phyloP scores from a whole-genome alignment of 164 flowering plant species.

The Annona cherimola region DNA sequence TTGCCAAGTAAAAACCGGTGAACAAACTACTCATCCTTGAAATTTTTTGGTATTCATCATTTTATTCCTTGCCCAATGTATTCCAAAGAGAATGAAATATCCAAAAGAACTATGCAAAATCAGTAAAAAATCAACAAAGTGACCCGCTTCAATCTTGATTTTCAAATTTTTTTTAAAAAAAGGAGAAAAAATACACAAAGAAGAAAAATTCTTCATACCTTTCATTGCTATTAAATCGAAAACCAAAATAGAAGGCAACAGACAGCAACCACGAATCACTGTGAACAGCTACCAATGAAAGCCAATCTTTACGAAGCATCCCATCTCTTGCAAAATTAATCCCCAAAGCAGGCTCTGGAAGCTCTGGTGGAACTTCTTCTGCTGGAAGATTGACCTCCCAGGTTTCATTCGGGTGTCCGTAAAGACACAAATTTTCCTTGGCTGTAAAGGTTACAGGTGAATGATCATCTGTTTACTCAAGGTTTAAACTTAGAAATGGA shows the following conservation, averaged over 20 bases:
- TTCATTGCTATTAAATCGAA: constrained; percentile 77
- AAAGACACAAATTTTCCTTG: constrained; percentile 84
- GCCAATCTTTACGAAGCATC: constrained; percentile 90
- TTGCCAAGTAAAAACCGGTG: neutral
- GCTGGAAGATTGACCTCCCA: constrained; percentile 94
- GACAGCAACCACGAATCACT: constrained; percentile 95
- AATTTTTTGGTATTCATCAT: neutral
- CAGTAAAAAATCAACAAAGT: neutral
- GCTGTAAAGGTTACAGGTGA: constrained; percentile 30
- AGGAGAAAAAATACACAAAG: neutral
- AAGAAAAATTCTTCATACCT: constrained; percentile 40
- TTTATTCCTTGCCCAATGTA: neutral
- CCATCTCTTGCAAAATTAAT: constrained; percentile 95
- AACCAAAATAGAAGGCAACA: constrained; percentile 84
- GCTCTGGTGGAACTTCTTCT: constrained; percentile 94
- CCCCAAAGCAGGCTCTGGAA: constrained; percentile 95
- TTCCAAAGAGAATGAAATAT: neutral
- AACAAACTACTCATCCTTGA: no score
- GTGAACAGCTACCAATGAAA: constrained; percentile 83
- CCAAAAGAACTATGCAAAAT: neutral
- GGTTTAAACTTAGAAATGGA: neutral
- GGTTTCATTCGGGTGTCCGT: constrained; percentile 73
- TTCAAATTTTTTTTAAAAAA: no score
- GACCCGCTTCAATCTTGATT: no score
- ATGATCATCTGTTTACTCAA: neutral